These are phyloP conservation scores for Pseudozyma tsukubaensis DNA, from an alignment of 1,284 basidiomycete genomes.

Conservation along the genomic window DNA sequence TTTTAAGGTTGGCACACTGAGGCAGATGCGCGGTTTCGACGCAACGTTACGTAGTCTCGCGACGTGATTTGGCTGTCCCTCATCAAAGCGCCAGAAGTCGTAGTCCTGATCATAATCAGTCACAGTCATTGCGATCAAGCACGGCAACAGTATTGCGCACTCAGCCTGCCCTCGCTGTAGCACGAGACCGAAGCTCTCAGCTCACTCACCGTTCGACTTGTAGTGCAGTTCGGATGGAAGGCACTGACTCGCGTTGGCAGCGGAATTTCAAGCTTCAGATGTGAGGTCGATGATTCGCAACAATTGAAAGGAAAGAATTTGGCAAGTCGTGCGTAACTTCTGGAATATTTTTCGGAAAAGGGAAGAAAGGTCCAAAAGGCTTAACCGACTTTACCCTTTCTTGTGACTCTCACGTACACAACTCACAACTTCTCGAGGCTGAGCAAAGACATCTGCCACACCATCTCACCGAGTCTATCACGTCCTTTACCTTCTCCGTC, in stretches of 20 bases:
- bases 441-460: slow-evolving; percentile 10
- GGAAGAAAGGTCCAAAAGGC: slow-evolving; percentile 2
- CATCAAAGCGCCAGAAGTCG: too few relatives aligned
- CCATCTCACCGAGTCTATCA: slow-evolving; percentile 1
- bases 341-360: slow-evolving; percentile 3
- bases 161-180: too few relatives aligned
- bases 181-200: too few relatives aligned
- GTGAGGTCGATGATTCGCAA: neutral
- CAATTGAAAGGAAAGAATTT: neutral
- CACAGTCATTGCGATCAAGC: too few relatives aligned
- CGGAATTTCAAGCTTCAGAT: neutral
- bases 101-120: too few relatives aligned
- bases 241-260: too few relatives aligned
- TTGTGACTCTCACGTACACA: neutral
- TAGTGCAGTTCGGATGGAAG: too few relatives aligned
- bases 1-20: too few relatives aligned
- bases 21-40: neutral
- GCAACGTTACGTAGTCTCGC: neutral
- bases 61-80: too few relatives aligned
- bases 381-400: slow-evolving; percentile 18
- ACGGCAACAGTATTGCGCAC: too few relatives aligned
- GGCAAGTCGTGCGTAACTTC: neutral
- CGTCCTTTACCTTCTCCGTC: neutral
- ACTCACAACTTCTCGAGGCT: neutral
- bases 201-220: too few relatives aligned